Evolutionary conservation across 805 yeast species (phyloP), one percentile per base, ranked within the genome.

Genomic region (Saccharomycopsis fodiens): DNA sequence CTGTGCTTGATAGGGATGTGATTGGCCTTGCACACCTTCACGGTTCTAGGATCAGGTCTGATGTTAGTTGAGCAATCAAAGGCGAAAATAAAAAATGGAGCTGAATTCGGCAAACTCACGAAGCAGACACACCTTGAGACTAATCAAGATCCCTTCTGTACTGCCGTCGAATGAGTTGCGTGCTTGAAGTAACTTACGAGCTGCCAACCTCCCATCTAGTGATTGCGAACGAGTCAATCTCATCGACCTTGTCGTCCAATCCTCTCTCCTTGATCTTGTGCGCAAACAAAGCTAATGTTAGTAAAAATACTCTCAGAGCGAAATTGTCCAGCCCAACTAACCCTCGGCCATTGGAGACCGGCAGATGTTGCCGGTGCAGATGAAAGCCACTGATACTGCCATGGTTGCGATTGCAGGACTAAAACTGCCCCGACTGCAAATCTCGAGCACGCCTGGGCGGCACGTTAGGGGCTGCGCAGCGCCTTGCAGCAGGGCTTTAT

Each of bases 271-370:
- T 42, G 22, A 46, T 29, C 35, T 46, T 46, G 29, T 46, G 35
- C 20, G 50, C 46, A 22, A 46, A 46, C 20, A 46, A 23, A 12
- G 43, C 49, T 44, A 40, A 6, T n/a, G 15, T 37, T 17, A 20
- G 20, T 37, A 17, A 20, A 37, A 7, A 37, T n/a, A 7, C 16
- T 16, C 21, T 37, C 7, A n/a, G 20, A 22, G 7, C 27, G 20
- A 5, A 17, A 35, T 15, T 35, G 12, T n/a, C 12, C 22, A n/a
- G 13, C 41, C 27, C n/a, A 5, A 40, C 43, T 10, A 13, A 40
- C 46, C 47, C 30, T 46, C 50, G 4, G 50, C 50, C 50, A 46
- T 46, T 7, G 50, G 41, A 3, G 50, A 46, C 23, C 50, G 46
- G 38, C 50, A 46, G n/a, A 46, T 46, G 40, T 46, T 46, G 21